phyloP scores from a whole-genome alignment of 2,329 filamentous ascomycete genomes.

The Chaetomiaceae sp. region DNA sequence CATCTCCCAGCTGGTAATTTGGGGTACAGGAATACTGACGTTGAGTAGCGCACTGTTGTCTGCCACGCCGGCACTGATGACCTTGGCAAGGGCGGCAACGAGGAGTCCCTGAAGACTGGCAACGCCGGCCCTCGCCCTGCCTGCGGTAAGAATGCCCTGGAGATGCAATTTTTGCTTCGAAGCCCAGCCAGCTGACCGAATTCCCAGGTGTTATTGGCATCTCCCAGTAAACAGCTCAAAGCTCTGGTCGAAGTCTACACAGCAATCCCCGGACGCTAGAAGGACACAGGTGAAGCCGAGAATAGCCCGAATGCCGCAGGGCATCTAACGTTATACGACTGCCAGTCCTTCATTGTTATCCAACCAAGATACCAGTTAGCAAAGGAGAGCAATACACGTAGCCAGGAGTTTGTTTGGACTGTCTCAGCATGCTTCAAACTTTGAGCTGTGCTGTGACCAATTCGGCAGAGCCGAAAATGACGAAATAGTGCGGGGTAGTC shows the following conservation, averaged over 20 bases:
- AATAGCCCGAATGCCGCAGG: too few relatives aligned
- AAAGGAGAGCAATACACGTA: background rate
- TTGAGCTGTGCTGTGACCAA: background rate
- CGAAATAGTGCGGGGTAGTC: background rate
- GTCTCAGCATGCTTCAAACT: too few relatives aligned
- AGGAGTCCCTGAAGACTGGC: conserved; percentile 97
- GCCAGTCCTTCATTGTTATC: background rate
- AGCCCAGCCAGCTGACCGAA: conserved; percentile 11
- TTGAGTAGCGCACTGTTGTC: conserved; percentile 77
- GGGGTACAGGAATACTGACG: conserved; percentile 11
- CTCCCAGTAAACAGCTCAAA: conserved; percentile 54
- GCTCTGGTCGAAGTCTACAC: background rate
- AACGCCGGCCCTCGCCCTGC: conserved; percentile 91
- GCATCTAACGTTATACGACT: too few relatives aligned
- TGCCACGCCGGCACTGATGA: conserved; percentile 95
- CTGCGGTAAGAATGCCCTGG: conserved; percentile 56
- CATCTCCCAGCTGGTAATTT: background rate
- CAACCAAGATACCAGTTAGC: background rate
- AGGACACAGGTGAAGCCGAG: too few relatives aligned
- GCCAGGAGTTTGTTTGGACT: too few relatives aligned
- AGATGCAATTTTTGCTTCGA: background rate
- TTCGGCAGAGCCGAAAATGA: background rate
- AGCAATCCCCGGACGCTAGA: background rate
- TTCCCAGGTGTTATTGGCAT: conserved; percentile 78
- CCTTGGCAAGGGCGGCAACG: conserved; percentile 84